A percentile compares a stretch with the other conserved stretches of the same genome.
Evolutionary conservation across 2,329 filamentous ascomycete genomes (phyloP).

Genomic region (Colletotrichum sp.): DNA sequence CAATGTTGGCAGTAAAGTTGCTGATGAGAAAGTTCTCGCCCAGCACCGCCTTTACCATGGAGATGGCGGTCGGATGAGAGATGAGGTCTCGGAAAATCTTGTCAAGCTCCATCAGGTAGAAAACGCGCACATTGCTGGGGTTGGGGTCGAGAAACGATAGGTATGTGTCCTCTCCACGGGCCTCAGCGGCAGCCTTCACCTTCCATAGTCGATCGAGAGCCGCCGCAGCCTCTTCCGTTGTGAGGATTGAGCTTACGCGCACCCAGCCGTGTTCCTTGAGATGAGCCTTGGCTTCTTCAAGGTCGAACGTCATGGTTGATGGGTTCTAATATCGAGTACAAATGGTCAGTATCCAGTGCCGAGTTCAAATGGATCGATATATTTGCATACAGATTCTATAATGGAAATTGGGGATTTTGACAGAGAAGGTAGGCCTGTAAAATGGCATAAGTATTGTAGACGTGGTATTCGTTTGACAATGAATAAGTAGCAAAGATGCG

Average conservation of each 20-base stretch:
- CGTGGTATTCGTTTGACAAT: not conserved
- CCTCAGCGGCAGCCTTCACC: not conserved
- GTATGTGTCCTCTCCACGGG: not conserved
- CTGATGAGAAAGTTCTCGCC: not conserved
- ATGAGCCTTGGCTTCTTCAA: not conserved
- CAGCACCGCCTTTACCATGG: not conserved
- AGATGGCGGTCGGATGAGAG: not conserved
- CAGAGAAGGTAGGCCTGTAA: no score
- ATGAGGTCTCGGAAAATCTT: not conserved
- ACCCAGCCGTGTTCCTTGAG: not conserved
- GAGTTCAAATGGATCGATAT: not conserved
- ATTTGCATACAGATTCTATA: not conserved
- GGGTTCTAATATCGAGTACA: not conserved
- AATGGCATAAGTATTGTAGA: no score
- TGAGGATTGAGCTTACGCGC: not conserved
- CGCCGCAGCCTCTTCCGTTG: not conserved
- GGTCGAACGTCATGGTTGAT: not conserved
- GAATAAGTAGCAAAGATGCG: not conserved
- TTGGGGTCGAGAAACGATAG: not conserved
- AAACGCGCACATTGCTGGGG: not conserved
- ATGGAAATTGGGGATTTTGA: no score
- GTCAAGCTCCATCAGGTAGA: not conserved
- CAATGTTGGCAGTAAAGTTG: not conserved
- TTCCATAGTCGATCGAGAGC: not conserved
- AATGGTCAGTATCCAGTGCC: accelerated